Evolutionary conservation across 768 basidiomycete genomes (phyloP).

Genomic region (Lactifluus subvellereus): DNA sequence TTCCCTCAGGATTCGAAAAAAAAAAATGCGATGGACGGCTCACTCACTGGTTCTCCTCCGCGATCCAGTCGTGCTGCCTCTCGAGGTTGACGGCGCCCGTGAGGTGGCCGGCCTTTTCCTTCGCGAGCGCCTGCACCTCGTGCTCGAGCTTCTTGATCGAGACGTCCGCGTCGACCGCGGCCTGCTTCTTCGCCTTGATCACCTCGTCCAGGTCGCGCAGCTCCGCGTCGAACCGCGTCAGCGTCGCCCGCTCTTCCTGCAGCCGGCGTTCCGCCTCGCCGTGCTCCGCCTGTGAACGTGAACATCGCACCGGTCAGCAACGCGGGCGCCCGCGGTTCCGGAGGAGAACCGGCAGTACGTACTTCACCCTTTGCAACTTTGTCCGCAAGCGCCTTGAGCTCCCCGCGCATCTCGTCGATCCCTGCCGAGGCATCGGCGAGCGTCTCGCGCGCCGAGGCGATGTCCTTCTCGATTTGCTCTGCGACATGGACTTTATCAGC

Average conservation of each 20-base stretch:
- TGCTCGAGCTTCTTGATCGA: constrained; percentile 63
- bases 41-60: constrained; percentile 78
- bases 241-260: constrained; percentile 78
- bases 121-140: constrained; percentile 52
- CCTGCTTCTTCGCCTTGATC: constrained; percentile 76
- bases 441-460: constrained; percentile 31
- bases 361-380: constrained; percentile 5
- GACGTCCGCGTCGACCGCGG: constrained; percentile 61
- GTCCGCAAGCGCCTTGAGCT: constrained; percentile 13
- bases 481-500: neutral
- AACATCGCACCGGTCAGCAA: too few species aligned
- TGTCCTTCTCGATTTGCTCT: constrained; percentile 83
- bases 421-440: constrained; percentile 4
- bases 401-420: constrained; percentile 16
- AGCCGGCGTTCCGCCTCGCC: constrained; percentile 65
- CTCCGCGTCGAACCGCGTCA: constrained; percentile 85
- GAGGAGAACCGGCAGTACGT: neutral
- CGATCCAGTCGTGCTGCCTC: constrained; percentile 82
- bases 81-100: constrained; percentile 62
- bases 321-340: too few species aligned
- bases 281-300: constrained; percentile 42
- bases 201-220: constrained; percentile 74
- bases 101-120: constrained; percentile 54
- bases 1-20: neutral
- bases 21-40: neutral